phyloP scores from a whole-genome alignment of 2,329 filamentous ascomycete genomes.

The Neonectria punicea region DNA sequence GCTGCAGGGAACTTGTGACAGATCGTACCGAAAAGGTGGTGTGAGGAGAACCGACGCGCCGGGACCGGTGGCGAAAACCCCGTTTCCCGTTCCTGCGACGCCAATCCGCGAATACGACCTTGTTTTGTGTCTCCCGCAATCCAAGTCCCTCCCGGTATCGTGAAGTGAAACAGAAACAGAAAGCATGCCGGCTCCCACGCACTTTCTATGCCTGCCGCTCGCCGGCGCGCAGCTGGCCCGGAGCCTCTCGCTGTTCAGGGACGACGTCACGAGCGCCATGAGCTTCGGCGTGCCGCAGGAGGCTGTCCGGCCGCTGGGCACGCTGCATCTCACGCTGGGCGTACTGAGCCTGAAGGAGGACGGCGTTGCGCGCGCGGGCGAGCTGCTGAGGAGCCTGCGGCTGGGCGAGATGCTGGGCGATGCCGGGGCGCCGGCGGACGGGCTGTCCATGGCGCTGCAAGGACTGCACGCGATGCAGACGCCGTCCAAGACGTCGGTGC shows the following conservation, averaged over 20 bases:
- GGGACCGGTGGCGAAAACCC: conserved; percentile 15
- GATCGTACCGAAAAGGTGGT: conserved; percentile 15
- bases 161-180: conserved; percentile 10
- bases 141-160: neutral
- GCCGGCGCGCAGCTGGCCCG: conserved; percentile 72
- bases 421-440: conserved; percentile 29
- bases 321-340: conserved; percentile 86
- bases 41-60: conserved; percentile 9
- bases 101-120: conserved; percentile 3
- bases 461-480: conserved; percentile 72
- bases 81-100: conserved; percentile 2
- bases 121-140: neutral
- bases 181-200: conserved; percentile 65
- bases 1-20: conserved; percentile 14
- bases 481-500: conserved; percentile 65
- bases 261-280: conserved; percentile 61
- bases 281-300: conserved; percentile 66
- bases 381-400: conserved; percentile 51
- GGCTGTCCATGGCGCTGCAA: conserved; percentile 58
- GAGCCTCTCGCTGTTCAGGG: conserved; percentile 69
- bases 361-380: conserved; percentile 56
- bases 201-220: conserved; percentile 82
- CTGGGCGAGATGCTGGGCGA: conserved; percentile 53
- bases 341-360: conserved; percentile 78
- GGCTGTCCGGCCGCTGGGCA: conserved; percentile 80